Conservation (phyloP, 257 asterid species). For the Forsythia viridissima region DNA sequence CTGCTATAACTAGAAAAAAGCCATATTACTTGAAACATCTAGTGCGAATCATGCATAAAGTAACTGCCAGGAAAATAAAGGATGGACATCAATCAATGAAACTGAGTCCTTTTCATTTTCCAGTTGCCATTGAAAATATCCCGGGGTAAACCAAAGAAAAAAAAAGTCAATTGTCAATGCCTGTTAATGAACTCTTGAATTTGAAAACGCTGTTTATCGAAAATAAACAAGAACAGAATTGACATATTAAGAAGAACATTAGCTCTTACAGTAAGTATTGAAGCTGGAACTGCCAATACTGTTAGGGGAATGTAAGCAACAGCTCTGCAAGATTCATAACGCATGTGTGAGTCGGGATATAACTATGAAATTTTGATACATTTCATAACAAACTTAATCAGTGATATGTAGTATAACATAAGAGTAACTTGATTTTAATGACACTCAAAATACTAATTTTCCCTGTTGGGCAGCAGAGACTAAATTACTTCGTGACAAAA, state of each 20-base stretch:
- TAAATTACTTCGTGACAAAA: not conserved
- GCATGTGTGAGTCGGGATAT: not conserved
- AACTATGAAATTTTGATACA: not conserved
- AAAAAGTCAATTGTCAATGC: not conserved
- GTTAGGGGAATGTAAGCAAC: conserved; percentile 84
- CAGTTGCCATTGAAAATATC: not conserved
- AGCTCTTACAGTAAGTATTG: conserved; percentile 76
- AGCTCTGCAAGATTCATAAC: conserved; percentile 37
- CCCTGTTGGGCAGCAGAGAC: not conserved
- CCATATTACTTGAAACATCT: conserved; percentile 1
- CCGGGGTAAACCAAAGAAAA: not conserved
- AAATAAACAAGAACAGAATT: conserved; percentile 26
- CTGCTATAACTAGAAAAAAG: not conserved
- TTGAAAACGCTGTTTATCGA: not conserved
- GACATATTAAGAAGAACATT: not conserved
- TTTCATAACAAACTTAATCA: not conserved
- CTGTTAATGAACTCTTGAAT: conserved; percentile 1
- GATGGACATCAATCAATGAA: not conserved
- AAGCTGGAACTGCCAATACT: conserved; percentile 96
- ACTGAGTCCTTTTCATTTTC: not conserved
- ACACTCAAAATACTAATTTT: not conserved
- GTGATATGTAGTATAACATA: not conserved
- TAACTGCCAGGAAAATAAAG: not conserved
- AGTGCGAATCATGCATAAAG: not conserved
- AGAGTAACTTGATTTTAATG: not conserved